A percentile compares a stretch with the other conserved stretches of the same genome.
Evolutionary conservation across 2,329 filamentous ascomycete genomes (phyloP).

Genomic region (Byssoonygena ceratinophila): DNA sequence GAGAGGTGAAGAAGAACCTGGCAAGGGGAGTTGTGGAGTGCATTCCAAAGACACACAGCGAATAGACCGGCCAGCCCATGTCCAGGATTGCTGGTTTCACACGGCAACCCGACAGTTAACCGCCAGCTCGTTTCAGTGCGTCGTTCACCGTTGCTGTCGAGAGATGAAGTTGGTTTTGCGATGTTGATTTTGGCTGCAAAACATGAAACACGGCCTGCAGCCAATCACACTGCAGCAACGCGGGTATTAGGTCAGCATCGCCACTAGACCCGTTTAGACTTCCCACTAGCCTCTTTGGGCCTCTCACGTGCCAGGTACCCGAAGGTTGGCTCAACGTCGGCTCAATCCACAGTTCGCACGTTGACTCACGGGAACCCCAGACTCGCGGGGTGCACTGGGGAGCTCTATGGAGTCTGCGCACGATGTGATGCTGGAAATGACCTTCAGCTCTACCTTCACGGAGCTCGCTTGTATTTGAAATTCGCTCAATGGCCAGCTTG

Average conservation of each 20-base stretch:
- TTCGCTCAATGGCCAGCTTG: no score
- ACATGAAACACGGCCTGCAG: neutral
- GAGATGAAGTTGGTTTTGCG: no score
- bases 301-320: no score
- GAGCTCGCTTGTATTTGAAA: no score
- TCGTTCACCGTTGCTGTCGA: neutral
- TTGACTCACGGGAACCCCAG: no score
- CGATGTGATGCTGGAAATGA: no score
- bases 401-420: no score
- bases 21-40: slow-evolving; percentile 1
- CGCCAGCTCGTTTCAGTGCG: neutral
- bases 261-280: neutral
- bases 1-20: neutral
- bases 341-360: no score
- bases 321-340: no score
- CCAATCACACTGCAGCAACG: neutral
- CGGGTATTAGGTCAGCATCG: neutral
- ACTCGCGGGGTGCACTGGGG: no score
- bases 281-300: no score
- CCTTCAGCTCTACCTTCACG: no score
- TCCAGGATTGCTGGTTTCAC: neutral
- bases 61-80: neutral
- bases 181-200: neutral
- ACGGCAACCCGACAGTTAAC: neutral
- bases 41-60: neutral